Evolutionary conservation across 2,329 filamentous ascomycete genomes (phyloP).

Genomic region (Fonsecaea pedrosoi): DNA sequence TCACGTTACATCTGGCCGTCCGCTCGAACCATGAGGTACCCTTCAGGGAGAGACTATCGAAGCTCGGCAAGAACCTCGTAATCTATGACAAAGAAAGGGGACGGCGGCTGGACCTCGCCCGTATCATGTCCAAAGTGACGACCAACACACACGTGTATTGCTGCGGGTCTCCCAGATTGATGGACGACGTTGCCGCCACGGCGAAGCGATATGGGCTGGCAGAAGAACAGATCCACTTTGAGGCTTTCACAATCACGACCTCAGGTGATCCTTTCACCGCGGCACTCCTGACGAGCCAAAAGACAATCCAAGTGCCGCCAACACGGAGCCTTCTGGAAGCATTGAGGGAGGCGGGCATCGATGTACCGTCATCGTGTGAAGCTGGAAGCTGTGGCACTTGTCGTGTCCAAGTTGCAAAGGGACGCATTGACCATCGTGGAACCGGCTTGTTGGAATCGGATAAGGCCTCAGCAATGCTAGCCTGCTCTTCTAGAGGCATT

Average conservation of each 20-base stretch:
- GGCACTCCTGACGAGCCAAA: conserved; percentile 10
- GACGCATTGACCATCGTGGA: conserved; percentile 15
- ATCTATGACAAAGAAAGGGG: conserved; percentile 14
- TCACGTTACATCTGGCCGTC: conserved; percentile 11
- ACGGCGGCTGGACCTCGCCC: conserved; percentile 12
- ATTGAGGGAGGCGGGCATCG: conserved; percentile 15
- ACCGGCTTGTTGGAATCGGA: conserved; percentile 17
- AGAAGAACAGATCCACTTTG: conserved; percentile 15
- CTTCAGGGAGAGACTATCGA: conserved; percentile 14
- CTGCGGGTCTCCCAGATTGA: conserved; percentile 12
- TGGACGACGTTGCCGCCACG: conserved; percentile 13
- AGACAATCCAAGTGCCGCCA: conserved; percentile 13
- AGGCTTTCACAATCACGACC: conserved; percentile 9
- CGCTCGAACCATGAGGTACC: conserved; percentile 5
- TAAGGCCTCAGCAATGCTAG: conserved; percentile 15
- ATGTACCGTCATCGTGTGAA: conserved; percentile 15
- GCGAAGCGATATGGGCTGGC: conserved; percentile 15
- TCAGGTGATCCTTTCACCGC: conserved; percentile 13
- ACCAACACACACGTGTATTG: conserved; percentile 16
- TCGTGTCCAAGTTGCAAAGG: conserved; percentile 15
- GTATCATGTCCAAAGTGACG: conserved; percentile 15
- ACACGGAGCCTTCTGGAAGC: conserved; percentile 6
- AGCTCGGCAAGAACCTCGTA: conserved; percentile 9
- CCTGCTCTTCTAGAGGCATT: conserved; percentile 16
- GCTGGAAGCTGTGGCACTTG: conserved; percentile 16